Evolutionary conservation across 768 basidiomycete genomes (phyloP), one percentile per base, ranked within the genome.

Genomic region (Boletus rubescentipes): DNA sequence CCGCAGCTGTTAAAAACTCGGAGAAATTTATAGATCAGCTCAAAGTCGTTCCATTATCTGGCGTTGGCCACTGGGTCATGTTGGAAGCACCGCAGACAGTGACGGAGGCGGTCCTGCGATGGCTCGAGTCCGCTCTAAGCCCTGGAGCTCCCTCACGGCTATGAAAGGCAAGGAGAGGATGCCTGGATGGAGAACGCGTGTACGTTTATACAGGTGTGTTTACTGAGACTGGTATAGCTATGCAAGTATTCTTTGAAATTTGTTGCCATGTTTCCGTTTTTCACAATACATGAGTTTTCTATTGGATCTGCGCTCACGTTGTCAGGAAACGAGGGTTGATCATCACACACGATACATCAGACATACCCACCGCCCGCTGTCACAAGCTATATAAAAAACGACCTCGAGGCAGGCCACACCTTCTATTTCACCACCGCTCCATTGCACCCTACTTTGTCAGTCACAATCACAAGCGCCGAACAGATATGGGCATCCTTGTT

Each of bases 11-110:
- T 26, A 60, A 63, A 29, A 77, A 77, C 23, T 69, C 78, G 11
- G 72, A 68, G 35, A 81, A 79, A 52, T 81, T 83, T 53, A 75
- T 87, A 35, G 61, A 77, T 6, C 69, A 71, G 23, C 68, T 85
- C 21, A 77, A 81, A 54, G 75, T 80, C 45, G 68, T 86, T 26
- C 74, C 75, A 10, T 53, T 89, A 10, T 77, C 84, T 45, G 81
- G 75, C 10, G 71, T 66, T 23, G 85, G 86, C 2, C 88, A 89
- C 63, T 91, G 88, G 87, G 43, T 90, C 2, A 77, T 87, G 82
- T 53, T 84, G 1, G 81, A 89, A 61, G 80, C 80, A 21, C 76
- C 77, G 34, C 79, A 86, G 40, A 74, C 74, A 23, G 74, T 89
- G 31, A 81, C 80, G 1, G 63, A 77, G 8, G 75, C 61, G 42